Conservation (phyloP, 2,329 filamentous ascomycete genomes). For the Fusarium sp. region DNA sequence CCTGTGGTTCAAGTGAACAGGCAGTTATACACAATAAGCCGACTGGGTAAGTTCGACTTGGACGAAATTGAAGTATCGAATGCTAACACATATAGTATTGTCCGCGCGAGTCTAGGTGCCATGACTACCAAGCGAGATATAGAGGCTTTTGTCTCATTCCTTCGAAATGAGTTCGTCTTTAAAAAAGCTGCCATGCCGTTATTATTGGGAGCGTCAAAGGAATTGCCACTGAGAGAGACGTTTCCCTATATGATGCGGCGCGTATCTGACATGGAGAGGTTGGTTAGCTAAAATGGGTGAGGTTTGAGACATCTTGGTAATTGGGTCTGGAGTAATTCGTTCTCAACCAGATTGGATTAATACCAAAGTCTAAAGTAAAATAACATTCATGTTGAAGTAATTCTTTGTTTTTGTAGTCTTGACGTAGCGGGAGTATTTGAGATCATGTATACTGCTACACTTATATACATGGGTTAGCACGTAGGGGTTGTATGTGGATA, state of each 20-base stretch:
- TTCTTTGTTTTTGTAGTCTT: background rate
- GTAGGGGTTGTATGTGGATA: background rate
- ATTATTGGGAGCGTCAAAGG: slow-evolving; percentile 23
- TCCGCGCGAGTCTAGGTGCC: slow-evolving; percentile 69
- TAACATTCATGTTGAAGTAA: background rate
- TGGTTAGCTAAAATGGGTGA: background rate
- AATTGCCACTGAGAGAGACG: slow-evolving; percentile 29
- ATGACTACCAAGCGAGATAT: slow-evolving; percentile 69
- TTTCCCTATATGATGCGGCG: slow-evolving; percentile 15
- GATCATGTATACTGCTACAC: background rate
- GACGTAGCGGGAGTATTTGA: background rate
- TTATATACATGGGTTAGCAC: background rate
- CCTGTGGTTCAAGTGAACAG: slow-evolving; percentile 65
- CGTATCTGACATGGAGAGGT: slow-evolving; percentile 2
- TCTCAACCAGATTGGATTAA: background rate
- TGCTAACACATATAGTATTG: slow-evolving; percentile 57
- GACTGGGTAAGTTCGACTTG: slow-evolving; percentile 58
- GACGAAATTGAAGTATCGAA: background rate
- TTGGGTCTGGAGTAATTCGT: background rate
- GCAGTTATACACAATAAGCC: slow-evolving; percentile 65
- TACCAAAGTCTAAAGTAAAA: background rate
- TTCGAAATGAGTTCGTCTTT: slow-evolving; percentile 46
- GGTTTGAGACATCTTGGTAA: background rate
- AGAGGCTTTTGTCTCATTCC: slow-evolving; percentile 60
- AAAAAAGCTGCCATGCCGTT: slow-evolving; percentile 2